These are phyloP conservation scores for Claviceps capensis DNA, from an alignment of 2,329 filamentous ascomycete species.

Conservation along the genomic window DNA sequence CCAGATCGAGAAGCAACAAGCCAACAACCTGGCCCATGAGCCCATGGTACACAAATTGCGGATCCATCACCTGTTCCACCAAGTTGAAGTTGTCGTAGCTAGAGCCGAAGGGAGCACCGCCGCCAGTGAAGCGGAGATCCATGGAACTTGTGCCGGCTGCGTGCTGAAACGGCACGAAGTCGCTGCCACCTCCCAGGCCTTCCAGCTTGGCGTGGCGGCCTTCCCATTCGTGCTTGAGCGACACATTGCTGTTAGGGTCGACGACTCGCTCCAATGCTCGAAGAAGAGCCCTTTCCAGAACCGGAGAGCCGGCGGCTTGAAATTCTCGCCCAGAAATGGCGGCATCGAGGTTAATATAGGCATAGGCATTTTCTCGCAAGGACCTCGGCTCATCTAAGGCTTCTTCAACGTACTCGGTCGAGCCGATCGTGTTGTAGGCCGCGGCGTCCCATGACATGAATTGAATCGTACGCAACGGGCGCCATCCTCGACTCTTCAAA, in stretches of 20 bases:
- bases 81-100: constrained; percentile 86
- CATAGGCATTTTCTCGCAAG: constrained; percentile 61
- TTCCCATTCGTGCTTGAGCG: constrained; percentile 68
- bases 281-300: constrained; percentile 59
- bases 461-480: constrained; percentile 83
- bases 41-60: constrained; percentile 68
- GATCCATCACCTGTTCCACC: constrained; percentile 70
- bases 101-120: constrained; percentile 58
- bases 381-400: constrained; percentile 42
- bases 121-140: constrained; percentile 65
- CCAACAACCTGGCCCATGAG: constrained; percentile 67
- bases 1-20: constrained; percentile 71
- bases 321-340: constrained; percentile 67
- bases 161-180: constrained; percentile 83
- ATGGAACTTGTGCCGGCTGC: constrained; percentile 81
- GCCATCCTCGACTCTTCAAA: constrained; percentile 66
- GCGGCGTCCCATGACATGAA: constrained; percentile 95
- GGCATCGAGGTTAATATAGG: constrained; percentile 83
- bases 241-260: constrained; percentile 59
- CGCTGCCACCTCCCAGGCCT: constrained; percentile 59
- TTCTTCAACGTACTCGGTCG: constrained; percentile 87
- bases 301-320: constrained; percentile 64
- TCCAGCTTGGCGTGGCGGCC: constrained; percentile 45
- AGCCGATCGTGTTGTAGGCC: constrained; percentile 87
- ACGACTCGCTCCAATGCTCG: constrained; percentile 60